Base-by-base conservation (phyloP, 441 rosid genomes). In the Cnidoscolus chayamansa region DNA sequence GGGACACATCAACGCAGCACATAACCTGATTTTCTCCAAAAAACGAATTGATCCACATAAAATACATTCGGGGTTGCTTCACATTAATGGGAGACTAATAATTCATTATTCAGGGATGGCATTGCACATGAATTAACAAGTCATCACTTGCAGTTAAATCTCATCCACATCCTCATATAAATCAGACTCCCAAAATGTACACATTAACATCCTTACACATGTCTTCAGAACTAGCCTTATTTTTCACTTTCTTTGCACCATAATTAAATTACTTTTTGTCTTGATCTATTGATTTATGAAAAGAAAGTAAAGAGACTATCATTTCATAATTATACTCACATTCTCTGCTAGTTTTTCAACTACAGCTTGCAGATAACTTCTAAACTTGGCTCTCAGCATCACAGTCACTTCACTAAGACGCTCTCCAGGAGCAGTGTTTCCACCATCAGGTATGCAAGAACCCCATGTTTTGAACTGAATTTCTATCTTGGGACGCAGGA, bases 401-500 rank as follows among this genome's bases (percentile, higher is more conserved):
- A 95, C 97, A 6, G 97, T 87, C 69, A 93, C 97, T 82, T 91
- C 99, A 74, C 96, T 90, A 50, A 95, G 96, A 64, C 92, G 92
- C 78, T 91, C 97, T 7, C 94, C 96, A 40, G 98, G 97, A 76
- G 81, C 97, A 43, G 92, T 76, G 70, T 89, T 89, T 70, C 97
- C 92, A 77, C 86, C 89, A 77, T 74, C 86, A 72, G 98, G 99
- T 59, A 83, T 84, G 81, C 86, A 88, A 35, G 96, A 89, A 62
- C 86, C 86, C 96, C 97, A 95, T 0, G 86, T 77, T 77, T 87
- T 91, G 80, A 95, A 87, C 74, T 84, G 85, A 72, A 80, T 76
- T 84, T 93, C 99, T 66, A 91, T 80, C 81, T 86, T 88, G 2
- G 96, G 92, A 25, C 93, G 89, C 74, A 89, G 75, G 65, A 81